A percentile compares a stretch with the other conserved stretches of the same genome.
Evolutionary conservation across 129 eudicot species (phyloP).

Genomic region (Dittrichia graveolens): DNA sequence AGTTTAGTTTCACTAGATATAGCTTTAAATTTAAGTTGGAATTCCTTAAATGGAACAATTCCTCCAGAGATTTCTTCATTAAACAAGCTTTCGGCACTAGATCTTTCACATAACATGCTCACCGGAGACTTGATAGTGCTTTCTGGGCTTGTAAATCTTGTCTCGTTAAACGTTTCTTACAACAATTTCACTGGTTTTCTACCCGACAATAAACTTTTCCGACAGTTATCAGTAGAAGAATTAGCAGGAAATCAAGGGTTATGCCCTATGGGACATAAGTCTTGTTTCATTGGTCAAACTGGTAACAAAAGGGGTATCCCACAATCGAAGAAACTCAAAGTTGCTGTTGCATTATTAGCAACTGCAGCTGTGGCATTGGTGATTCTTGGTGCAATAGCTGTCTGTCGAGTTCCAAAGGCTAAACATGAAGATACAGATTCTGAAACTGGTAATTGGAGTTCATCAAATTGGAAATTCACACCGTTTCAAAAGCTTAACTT

Average conservation of each 20-base stretch:
- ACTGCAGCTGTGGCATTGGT: slow-evolving; percentile 50
- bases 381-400: slow-evolving; percentile 65
- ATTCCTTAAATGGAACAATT: slow-evolving; percentile 59
- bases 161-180: slow-evolving; percentile 78
- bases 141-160: slow-evolving; percentile 73
- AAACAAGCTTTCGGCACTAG: slow-evolving; percentile 73
- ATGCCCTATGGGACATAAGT: slow-evolving; percentile 60
- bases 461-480: slow-evolving; percentile 72
- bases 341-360: slow-evolving; percentile 62
- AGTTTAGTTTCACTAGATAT: slow-evolving; percentile 69
- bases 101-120: slow-evolving; percentile 80
- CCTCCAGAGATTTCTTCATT: slow-evolving; percentile 66
- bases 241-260: slow-evolving; percentile 70
- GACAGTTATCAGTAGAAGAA: slow-evolving; percentile 61
- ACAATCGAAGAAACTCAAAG: slow-evolving; percentile 55
- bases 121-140: slow-evolving; percentile 65
- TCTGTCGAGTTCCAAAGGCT: slow-evolving; percentile 49
- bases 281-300: slow-evolving; percentile 61
- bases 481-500: slow-evolving; percentile 93
- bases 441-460: slow-evolving; percentile 59
- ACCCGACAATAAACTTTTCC: slow-evolving; percentile 83
- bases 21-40: slow-evolving; percentile 83
- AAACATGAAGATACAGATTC: slow-evolving; percentile 58
- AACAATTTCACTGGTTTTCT: slow-evolving; percentile 87
- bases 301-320: slow-evolving; percentile 27